A percentile compares a stretch with the other conserved stretches of the same genome.
phyloP scores from a whole-genome alignment of 116 monocot species.

The Iris pallida region DNA sequence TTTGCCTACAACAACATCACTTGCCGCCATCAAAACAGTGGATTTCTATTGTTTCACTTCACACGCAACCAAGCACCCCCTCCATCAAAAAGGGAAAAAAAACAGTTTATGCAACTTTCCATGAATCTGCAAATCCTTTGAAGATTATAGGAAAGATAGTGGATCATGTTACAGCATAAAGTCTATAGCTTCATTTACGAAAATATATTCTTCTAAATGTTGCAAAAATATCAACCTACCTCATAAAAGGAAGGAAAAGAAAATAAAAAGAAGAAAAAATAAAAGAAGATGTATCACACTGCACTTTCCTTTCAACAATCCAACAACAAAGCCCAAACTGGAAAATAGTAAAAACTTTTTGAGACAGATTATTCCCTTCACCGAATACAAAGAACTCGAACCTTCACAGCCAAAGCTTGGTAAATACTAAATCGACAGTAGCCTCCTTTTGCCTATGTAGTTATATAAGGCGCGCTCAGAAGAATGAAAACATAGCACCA shows the following conservation, averaged over 20 bases:
- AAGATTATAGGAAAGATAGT: no score
- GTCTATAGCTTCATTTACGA: no score
- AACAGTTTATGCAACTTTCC: no score
- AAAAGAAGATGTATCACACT: not conserved
- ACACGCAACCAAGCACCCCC: no score
- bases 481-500: constrained; percentile 9
- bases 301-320: not conserved
- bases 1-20: no score
- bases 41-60: no score
- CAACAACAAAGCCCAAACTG: not conserved
- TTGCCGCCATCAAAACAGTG: no score
- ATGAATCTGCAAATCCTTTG: no score
- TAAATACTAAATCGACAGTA: not conserved
- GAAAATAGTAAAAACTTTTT: not conserved
- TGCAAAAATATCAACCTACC: not conserved
- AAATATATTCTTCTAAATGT: not conserved
- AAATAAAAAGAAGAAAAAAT: not conserved
- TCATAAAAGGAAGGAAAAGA: not conserved
- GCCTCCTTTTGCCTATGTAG: not conserved
- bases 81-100: no score
- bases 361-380: not conserved
- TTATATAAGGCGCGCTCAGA: constrained; percentile 9
- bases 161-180: no score
- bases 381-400: not conserved
- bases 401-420: not conserved